Evolutionary conservation across 225 moss, liverwort and hornwort genomes (phyloP).

Genomic region (Straminergon stramineum): DNA sequence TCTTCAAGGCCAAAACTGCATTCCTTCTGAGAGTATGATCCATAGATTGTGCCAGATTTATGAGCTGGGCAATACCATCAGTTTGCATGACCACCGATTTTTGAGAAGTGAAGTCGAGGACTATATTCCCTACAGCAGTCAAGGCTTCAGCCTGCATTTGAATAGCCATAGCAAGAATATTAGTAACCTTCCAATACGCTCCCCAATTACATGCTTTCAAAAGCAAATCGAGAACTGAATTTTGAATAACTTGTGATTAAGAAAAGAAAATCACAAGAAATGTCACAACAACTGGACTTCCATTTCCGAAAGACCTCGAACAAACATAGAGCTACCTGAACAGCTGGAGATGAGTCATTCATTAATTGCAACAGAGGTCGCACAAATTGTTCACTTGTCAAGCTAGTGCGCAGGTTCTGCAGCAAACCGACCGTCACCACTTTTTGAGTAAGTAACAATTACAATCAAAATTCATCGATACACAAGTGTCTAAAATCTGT

Average conservation of each 20-base stretch:
- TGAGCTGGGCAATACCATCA: conserved; percentile 83
- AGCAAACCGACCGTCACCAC: neutral
- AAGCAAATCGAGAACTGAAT: neutral
- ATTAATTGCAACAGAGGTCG: conserved; percentile 68
- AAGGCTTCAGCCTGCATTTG: conserved; percentile 71
- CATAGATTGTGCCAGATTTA: conserved; percentile 84
- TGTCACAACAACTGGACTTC: neutral
- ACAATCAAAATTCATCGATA: neutral
- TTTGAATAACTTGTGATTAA: neutral
- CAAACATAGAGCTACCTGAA: conserved; percentile 50
- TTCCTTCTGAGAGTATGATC: conserved; percentile 76
- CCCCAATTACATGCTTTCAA: neutral
- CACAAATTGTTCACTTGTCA: conserved; percentile 74
- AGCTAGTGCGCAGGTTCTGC: conserved; percentile 79
- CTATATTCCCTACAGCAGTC: conserved; percentile 87
- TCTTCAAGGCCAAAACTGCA: conserved; percentile 92
- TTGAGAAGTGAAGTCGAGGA: conserved; percentile 81
- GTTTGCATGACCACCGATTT: conserved; percentile 79
- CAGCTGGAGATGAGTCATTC: conserved; percentile 67
- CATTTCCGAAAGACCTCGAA: neutral
- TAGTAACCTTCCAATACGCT: neutral
- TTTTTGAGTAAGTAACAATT: neutral
- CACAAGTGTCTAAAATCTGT: neutral
- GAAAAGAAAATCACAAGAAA: neutral
- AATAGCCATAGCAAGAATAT: neutral